Evolutionary conservation across 805 yeast genomes (phyloP).

Genomic region (Ogataea kodamae): DNA sequence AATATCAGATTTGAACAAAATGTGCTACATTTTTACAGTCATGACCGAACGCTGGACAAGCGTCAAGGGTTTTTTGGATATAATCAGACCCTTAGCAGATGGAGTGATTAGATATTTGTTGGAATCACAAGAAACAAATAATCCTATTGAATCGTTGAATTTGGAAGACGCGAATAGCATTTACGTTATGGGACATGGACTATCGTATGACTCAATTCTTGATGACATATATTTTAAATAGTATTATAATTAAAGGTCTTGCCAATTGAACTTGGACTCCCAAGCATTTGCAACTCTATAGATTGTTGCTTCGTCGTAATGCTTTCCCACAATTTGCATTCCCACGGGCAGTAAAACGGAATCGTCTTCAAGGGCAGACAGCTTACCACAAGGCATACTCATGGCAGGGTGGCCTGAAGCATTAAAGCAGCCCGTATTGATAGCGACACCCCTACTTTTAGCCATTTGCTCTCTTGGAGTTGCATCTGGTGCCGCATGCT

Average conservation of each 20-base stretch:
- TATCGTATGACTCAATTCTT: not conserved
- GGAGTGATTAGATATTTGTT: not conserved
- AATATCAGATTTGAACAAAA: not conserved
- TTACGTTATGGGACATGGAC: not conserved
- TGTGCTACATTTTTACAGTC: slow-evolving; percentile 3
- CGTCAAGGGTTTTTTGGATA: slow-evolving; percentile 2
- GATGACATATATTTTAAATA: not conserved
- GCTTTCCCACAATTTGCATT: slow-evolving; percentile 34
- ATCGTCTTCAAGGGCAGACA: slow-evolving; percentile 31
- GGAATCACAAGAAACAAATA: not conserved
- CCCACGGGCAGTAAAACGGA: slow-evolving; percentile 35
- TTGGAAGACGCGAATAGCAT: not conserved
- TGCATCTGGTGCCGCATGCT: slow-evolving; percentile 26
- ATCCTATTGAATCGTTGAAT: not conserved
- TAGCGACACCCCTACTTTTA: slow-evolving; percentile 33
- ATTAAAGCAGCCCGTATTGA: slow-evolving; percentile 36
- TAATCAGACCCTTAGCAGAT: slow-evolving; percentile 1
- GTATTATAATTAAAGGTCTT: slow-evolving; percentile 16
- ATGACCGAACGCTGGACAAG: slow-evolving; percentile 4
- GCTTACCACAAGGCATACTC: slow-evolving; percentile 34
- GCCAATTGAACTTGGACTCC: slow-evolving; percentile 33
- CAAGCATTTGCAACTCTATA: slow-evolving; percentile 37
- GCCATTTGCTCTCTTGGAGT: slow-evolving; percentile 26
- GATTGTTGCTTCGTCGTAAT: slow-evolving; percentile 32
- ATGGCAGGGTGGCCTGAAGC: slow-evolving; percentile 38